A percentile compares a stretch with the other conserved stretches of the same genome.
Evolutionary conservation across 345 rosid species (phyloP).

Genomic region (Hevea brasiliensis): DNA sequence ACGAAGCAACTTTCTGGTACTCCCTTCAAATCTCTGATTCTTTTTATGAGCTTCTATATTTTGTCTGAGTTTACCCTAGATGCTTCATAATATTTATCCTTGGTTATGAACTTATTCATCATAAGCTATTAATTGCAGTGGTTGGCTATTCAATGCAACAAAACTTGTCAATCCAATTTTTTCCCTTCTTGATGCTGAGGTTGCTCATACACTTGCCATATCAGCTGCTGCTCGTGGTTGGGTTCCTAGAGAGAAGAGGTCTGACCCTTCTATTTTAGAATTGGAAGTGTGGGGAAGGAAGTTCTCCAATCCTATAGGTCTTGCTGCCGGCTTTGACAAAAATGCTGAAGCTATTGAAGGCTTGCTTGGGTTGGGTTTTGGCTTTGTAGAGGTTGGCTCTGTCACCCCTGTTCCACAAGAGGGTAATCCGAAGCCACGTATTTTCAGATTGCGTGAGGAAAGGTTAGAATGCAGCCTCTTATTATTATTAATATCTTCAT

Average conservation of each 20-base stretch:
- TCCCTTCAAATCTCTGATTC: slow-evolving; percentile 14
- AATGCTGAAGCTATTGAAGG: slow-evolving; percentile 97
- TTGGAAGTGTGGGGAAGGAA: slow-evolving; percentile 96
- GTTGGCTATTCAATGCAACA: slow-evolving; percentile 93
- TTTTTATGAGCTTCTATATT: neutral
- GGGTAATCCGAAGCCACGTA: slow-evolving; percentile 90
- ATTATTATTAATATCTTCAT: no score
- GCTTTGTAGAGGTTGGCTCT: slow-evolving; percentile 96
- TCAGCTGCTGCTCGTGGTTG: slow-evolving; percentile 93
- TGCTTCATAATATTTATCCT: neutral
- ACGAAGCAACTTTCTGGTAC: slow-evolving; percentile 99
- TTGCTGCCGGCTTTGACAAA: slow-evolving; percentile 98
- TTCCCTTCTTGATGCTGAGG: slow-evolving; percentile 91
- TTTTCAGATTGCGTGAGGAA: slow-evolving; percentile 79
- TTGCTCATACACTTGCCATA: slow-evolving; percentile 89
- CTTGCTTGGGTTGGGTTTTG: slow-evolving; percentile 84
- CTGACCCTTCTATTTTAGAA: slow-evolving; percentile 70
- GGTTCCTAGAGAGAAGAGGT: slow-evolving; percentile 96
- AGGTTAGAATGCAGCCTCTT: slow-evolving; percentile 47
- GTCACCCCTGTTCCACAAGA: slow-evolving; percentile 97
- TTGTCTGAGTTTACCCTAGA: neutral
- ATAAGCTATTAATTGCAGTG: slow-evolving; percentile 50
- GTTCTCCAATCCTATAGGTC: slow-evolving; percentile 94
- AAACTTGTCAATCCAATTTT: slow-evolving; percentile 91
- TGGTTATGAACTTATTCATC: slow-evolving; percentile 10